Base-by-base conservation (phyloP, 2,329 filamentous ascomycete species). In the Lasiodiplodia citricola region DNA sequence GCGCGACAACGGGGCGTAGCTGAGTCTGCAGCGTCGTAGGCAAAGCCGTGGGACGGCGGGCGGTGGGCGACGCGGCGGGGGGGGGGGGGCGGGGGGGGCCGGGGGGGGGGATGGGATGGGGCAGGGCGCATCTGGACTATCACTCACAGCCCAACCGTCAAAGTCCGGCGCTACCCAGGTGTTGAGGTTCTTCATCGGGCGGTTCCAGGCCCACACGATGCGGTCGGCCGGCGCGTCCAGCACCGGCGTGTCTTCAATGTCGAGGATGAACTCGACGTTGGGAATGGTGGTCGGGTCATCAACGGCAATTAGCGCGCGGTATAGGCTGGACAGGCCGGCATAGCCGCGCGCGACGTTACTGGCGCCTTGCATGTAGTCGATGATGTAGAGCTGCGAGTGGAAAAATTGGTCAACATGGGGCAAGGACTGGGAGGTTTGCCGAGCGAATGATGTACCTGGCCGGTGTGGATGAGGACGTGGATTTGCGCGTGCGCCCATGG, bases 161-260 rank as follows among this genome's bases (percentile, higher is more conserved):
- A 71, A 73, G 56, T 73, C 72, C 13, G 72, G 72, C 1, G 44
- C 65, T n/a, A 67, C 65, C 54, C 54, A 67, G 41, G 56, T 67
- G 28, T 57, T 57, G 16, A 51, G 41, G 44, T 67, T 60, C 13
- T n/a, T 25, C 55, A n/a, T 54, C 2, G 55, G 65, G 7, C 65
- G 31, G 28, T 47, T 58, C 65, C 65, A 67, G 41, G 16, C 35
- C 65, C 65, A 67, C 68, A 73, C 71, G 23, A 73, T 31, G 70
- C 71, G 72, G 38, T 65, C 62, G 4, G 68, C 23, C 23, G 70
- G 67, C 13, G 70, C 58, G 16, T 68, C 41, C 5, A 38, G 13
- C 3, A 31, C 38, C 18, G 54, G 54, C n/a, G 50, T 56, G 58
- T 68, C 67, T 23, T 68, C 57, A 1, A 64, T 44, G 21, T 68